phyloP scores from a whole-genome alignment of 176 grass and related monocot genomes.

The Eremochloa ophiuroides region DNA sequence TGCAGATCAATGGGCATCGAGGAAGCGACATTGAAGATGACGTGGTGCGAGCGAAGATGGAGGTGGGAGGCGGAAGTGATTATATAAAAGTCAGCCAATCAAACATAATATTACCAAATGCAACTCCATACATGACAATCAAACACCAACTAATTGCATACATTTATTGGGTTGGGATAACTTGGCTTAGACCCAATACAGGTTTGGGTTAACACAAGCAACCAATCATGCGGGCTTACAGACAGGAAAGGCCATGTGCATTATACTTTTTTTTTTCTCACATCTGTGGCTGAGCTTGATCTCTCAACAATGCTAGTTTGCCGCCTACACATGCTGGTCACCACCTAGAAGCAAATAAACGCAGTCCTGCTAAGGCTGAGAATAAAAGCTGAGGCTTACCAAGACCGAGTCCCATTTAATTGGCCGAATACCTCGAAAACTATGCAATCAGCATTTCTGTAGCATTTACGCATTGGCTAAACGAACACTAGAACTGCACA shows the following conservation, averaged over 20 bases:
- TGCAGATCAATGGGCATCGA: neutral
- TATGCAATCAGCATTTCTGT: neutral
- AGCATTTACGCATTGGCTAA: neutral
- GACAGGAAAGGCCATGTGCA: neutral
- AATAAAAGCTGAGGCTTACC: neutral
- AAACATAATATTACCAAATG: neutral
- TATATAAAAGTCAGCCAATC: neutral
- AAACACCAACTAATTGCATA: neutral
- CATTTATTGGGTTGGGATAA: neutral
- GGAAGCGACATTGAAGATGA: neutral
- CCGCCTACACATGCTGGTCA: neutral
- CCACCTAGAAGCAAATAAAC: neutral
- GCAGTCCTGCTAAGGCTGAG: neutral
- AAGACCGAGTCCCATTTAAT: neutral
- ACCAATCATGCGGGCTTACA: neutral
- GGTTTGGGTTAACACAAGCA: neutral
- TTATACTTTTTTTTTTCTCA: neutral
- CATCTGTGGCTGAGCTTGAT: neutral
- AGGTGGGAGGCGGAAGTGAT: neutral
- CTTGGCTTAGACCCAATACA: neutral
- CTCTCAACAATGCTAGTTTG: neutral
- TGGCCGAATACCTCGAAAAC: neutral
- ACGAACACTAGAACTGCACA: neutral
- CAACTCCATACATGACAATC: neutral
- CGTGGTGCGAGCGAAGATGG: neutral